Evolutionary conservation across 2,329 filamentous ascomycete genomes (phyloP).

Genomic region (Curvularia verruculosa): DNA sequence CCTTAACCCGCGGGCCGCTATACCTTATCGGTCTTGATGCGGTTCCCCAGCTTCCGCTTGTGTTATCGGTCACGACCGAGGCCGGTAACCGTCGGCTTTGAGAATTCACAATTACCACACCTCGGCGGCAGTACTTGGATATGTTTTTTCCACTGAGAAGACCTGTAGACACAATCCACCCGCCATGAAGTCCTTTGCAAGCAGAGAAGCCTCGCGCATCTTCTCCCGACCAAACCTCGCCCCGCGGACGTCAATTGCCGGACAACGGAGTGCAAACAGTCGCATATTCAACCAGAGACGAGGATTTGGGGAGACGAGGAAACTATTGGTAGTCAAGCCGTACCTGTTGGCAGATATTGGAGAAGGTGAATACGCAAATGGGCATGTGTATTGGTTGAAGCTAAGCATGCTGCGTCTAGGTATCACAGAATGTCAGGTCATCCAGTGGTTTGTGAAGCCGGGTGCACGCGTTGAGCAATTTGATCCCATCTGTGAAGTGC

Average conservation of each 20-base stretch:
- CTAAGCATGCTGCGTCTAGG: slow-evolving; percentile 59
- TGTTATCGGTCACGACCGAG: slow-evolving; percentile 21
- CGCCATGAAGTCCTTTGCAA: slow-evolving; percentile 42
- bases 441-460: slow-evolving; percentile 98
- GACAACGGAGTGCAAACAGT: slow-evolving; percentile 27
- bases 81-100: slow-evolving; percentile 29
- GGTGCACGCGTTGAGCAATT: slow-evolving; percentile 96
- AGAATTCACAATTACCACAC: slow-evolving; percentile 22
- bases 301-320: slow-evolving; percentile 49
- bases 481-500: slow-evolving; percentile 96
- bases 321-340: slow-evolving; percentile 68
- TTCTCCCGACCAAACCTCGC: slow-evolving; percentile 30
- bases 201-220: slow-evolving; percentile 39
- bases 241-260: slow-evolving; percentile 32
- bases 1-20: slow-evolving; percentile 29
- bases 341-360: slow-evolving; percentile 86
- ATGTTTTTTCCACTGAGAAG: slow-evolving; percentile 30
- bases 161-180: slow-evolving; percentile 14
- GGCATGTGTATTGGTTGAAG: not conserved
- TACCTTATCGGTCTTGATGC: slow-evolving; percentile 8
- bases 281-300: slow-evolving; percentile 35
- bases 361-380: slow-evolving; percentile 65
- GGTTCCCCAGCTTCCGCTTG: slow-evolving; percentile 29
- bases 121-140: slow-evolving; percentile 28
- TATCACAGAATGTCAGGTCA: slow-evolving; percentile 97